A percentile compares a stretch with the other conserved stretches of the same genome.
Evolutionary conservation across 2,329 filamentous ascomycete genomes (phyloP).

Genomic region (Plenodomus lindquistii): DNA sequence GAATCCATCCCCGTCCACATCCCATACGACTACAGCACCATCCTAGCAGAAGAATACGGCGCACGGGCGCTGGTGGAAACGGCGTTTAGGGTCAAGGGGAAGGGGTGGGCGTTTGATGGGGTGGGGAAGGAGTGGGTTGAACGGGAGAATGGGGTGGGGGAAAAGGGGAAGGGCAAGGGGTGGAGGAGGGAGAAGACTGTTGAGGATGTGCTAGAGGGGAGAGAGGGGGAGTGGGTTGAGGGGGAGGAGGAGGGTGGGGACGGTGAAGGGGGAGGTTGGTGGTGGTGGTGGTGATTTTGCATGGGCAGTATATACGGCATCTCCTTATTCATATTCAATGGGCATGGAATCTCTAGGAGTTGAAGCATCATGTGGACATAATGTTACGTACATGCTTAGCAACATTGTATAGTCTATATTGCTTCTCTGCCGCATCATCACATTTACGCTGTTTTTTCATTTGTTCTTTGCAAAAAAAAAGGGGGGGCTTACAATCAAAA

Average conservation of each 20-base stretch:
- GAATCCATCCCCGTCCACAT: constrained; percentile 59
- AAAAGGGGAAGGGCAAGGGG: constrained; percentile 3
- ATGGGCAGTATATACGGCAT: neutral
- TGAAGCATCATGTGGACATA: too few species aligned
- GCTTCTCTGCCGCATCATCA: too few species aligned
- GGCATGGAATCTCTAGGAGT: too few species aligned
- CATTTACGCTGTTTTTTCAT: too few species aligned
- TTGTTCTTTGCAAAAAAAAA: too few species aligned
- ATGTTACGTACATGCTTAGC: too few species aligned
- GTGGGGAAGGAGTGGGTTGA: constrained; percentile 31
- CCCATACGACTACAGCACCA: constrained; percentile 59
- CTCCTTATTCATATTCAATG: neutral
- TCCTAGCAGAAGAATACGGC: constrained; percentile 62
- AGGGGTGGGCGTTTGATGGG: constrained; percentile 46
- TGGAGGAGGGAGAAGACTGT: neutral
- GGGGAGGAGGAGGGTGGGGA: neutral
- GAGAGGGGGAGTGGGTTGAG: neutral
- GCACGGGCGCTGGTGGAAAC: constrained; percentile 52
- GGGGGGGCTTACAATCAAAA: too few species aligned
- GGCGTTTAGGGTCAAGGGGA: constrained; percentile 40
- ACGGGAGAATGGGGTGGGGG: neutral
- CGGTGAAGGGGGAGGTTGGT: neutral
- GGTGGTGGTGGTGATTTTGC: too few species aligned
- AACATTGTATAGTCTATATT: too few species aligned
- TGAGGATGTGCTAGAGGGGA: neutral